Base-by-base conservation (phyloP, 805 yeast genomes). In the Scheffersomyces lignosus region DNA sequence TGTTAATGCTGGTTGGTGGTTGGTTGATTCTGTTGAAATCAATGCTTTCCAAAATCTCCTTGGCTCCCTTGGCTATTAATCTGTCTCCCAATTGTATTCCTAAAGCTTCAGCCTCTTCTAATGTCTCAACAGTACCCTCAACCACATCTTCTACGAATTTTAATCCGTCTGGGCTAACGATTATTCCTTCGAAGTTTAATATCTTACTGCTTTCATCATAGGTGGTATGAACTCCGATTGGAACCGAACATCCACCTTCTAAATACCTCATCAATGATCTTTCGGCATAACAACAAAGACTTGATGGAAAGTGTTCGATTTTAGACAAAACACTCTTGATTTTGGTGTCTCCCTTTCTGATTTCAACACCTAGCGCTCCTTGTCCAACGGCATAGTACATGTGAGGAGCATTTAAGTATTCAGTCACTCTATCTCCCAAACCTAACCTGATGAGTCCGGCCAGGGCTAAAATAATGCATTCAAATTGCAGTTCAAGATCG, bases 331-430 rank as follows among this genome's bases (percentile, higher is more conserved):
- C 70, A 37, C 72, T 61, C 48, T 66, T 66, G 62, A 86, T 77
- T 33, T 69, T 65, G 4, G 60, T 53, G 60, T 93, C 96, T 41
- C 73, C 76, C 40, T 74, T 74, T 51, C 95, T 76, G 48, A 91
- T 87, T 65, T 93, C 99, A 18, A 93, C 69, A 14, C 98, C 99
- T 30, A 93, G 64, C 0, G 98, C 98, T 45, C 99, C 99, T 67
- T 93, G 99, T n/a, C 99, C 99, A 31, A 93, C 96, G 1, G 99
- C 96, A 58, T 91, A 87, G 57, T 81, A 84, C 96, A 91, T 87
- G 37, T 83, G 86, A 23, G 87, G 84, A 4, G 80, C 73, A 38
- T 82, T 78, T 44, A 93, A 71, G 46, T 71, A 74, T 44, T 76
- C 71, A 4, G 96, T 81, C 55, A 93, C 88, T 59, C 97, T 72